phyloP scores from a whole-genome alignment of 31 red algal genomes.

The Bonnemaisonia californica region DNA sequence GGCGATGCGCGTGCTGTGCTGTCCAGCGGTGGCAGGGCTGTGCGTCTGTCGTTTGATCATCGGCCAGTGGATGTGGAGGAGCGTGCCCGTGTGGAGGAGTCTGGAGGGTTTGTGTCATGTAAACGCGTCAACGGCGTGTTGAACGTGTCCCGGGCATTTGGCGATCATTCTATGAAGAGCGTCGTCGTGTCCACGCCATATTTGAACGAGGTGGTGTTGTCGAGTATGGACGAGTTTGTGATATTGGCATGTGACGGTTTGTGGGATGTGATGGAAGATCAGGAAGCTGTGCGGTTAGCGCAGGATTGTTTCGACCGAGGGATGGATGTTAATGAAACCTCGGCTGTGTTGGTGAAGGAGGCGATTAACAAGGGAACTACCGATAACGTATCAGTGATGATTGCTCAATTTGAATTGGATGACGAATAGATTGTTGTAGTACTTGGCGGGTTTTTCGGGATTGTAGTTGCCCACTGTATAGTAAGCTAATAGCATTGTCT shows the following conservation, averaged over 20 bases:
- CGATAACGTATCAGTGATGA: conserved; percentile 89
- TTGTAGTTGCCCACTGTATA: background rate
- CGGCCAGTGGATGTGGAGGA: conserved; percentile 64
- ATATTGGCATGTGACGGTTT: conserved; percentile 94
- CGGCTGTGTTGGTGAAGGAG: conserved; percentile 62
- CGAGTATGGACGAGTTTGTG: conserved; percentile 70
- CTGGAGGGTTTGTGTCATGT: conserved; percentile 78
- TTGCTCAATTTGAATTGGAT: conserved; percentile 52
- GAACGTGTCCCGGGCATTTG: conserved; percentile 82
- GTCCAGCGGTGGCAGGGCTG: conserved; percentile 30
- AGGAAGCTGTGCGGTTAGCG: conserved; percentile 55
- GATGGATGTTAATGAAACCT: conserved; percentile 43
- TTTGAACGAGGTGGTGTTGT: conserved; percentile 50
- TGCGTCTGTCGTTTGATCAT: conserved; percentile 81
- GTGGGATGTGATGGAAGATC: conserved; percentile 89
- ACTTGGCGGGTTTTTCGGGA: background rate
- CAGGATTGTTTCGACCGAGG: conserved; percentile 32
- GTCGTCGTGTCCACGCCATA: conserved; percentile 74
- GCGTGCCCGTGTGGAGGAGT: conserved; percentile 46
- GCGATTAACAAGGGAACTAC: conserved; percentile 73
- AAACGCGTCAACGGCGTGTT: conserved; percentile 80
- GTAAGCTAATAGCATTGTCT: background rate
- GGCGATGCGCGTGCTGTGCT: conserved; percentile 91
- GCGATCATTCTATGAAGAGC: conserved; percentile 85
- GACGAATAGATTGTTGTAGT: background rate